Base-by-base conservation (phyloP, 2,329 filamentous ascomycete species). In the Rasamsonia emersonii region DNA sequence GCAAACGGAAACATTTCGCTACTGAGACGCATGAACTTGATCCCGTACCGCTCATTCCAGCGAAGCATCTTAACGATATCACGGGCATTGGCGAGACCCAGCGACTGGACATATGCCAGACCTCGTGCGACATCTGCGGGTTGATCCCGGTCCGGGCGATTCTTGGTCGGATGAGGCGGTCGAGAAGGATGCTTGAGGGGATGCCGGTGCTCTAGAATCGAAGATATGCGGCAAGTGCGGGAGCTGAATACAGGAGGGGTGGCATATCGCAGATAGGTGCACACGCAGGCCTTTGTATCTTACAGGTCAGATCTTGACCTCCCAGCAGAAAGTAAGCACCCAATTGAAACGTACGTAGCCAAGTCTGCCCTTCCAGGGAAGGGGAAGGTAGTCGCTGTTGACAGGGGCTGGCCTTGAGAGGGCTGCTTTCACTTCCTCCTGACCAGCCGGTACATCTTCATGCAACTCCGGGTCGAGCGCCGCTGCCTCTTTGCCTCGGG, bases 1-100 rank as follows among this genome's bases (percentile, higher is more conserved):
- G 89, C 89, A 54, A 95, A 95, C 0, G 89, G 89, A 43, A 96
- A 96, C 83, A 95, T 95, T 46, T 95, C 89, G 33, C 85, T 93
- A 45, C 85, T 93, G 13, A 96, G 67, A 1, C 89, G 76, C 74
- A 96, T 76, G 55, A 96, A 95, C 45, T 78, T 88, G 59, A 96
- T 96, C 23, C 81, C 79, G 43, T 89, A 95, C 44, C 77, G 82
- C 42, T 93, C 80, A 50, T 96, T 95, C 89, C 89, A 96, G 2
- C 77, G 73, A 6, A 95, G 50, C 75, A 95, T 85, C 57, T 93
- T 93, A 36, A 72, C 62, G 18, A 95, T 75, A 46, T 96, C 89
- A 24, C 75, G 71, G 1, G 83, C 82, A 56, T 96, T 96, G 10
- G 82, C 76, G 8, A 94, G 56, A 0, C 86, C 85, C 2, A 96